phyloP scores from a whole-genome alignment of 148 eudicot genomes.

The Suaeda aralocaspica region DNA sequence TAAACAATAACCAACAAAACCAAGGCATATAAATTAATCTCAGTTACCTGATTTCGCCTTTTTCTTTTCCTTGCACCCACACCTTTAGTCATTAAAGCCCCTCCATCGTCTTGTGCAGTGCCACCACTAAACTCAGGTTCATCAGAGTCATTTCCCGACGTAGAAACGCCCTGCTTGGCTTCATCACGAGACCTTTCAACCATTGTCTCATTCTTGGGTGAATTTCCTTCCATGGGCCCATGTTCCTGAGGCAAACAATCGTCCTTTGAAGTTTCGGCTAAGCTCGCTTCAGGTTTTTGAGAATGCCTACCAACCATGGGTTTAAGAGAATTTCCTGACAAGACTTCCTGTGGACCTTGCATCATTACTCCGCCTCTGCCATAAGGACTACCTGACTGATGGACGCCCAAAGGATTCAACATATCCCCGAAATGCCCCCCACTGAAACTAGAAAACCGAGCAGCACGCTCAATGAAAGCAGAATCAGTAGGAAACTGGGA shows the following conservation, averaged over 20 bases:
- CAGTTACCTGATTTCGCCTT: constrained; percentile 62
- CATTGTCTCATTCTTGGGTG: constrained; percentile 35
- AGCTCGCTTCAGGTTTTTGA: constrained; percentile 31
- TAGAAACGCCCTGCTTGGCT: constrained; percentile 40
- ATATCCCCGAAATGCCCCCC: constrained; percentile 61
- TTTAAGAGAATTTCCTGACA: constrained; percentile 32
- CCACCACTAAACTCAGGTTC: constrained; percentile 54
- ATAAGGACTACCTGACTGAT: constrained; percentile 42
- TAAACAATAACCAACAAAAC: not conserved
- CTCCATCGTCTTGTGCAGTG: constrained; percentile 44
- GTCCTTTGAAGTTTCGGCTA: constrained; percentile 43
- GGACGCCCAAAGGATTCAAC: constrained; percentile 51
- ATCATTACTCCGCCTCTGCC: constrained; percentile 32
- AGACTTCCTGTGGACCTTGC: constrained; percentile 44
- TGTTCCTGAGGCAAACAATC: constrained; percentile 33
- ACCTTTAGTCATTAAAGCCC: constrained; percentile 41
- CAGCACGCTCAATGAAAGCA: constrained; percentile 92
- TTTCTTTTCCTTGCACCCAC: constrained; percentile 65
- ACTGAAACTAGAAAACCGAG: constrained; percentile 79
- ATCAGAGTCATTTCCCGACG: constrained; percentile 50
- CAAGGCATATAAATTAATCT: not conserved
- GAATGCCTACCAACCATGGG: constrained; percentile 32
- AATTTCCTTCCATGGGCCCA: constrained; percentile 33
- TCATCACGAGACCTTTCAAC: constrained; percentile 40
- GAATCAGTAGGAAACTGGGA: constrained; percentile 84